phyloP scores from a whole-genome alignment of 768 basidiomycete species.

The Auricularia sp. region DNA sequence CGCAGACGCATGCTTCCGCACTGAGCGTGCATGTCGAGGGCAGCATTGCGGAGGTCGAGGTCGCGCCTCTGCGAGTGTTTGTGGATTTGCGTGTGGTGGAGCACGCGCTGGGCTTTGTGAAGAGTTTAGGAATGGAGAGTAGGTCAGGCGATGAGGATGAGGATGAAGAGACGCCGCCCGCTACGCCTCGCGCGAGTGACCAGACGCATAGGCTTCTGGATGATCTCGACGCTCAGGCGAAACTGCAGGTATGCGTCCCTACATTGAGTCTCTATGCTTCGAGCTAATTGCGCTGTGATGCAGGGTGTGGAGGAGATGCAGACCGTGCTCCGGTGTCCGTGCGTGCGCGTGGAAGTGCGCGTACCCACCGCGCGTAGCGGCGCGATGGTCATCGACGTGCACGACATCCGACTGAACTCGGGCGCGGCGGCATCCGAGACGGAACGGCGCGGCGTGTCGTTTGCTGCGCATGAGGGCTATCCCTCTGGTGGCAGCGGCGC shows the following conservation, averaged over 20 bases:
- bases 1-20: not conserved
- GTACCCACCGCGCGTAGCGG: slow-evolving; percentile 56
- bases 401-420: slow-evolving; percentile 32
- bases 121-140: slow-evolving; percentile 26
- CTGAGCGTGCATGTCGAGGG: slow-evolving; percentile 26
- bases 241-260: not conserved
- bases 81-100: slow-evolving; percentile 45
- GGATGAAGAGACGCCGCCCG: slow-evolving; percentile 30
- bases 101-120: slow-evolving; percentile 36
- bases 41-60: slow-evolving; percentile 23
- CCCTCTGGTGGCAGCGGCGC: not conserved
- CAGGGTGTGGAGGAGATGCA: not conserved
- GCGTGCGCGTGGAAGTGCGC: slow-evolving; percentile 60
- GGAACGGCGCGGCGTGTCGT: not conserved
- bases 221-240: slow-evolving; percentile 44
- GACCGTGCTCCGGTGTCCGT: slow-evolving; percentile 35
- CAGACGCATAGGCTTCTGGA: slow-evolving; percentile 37
- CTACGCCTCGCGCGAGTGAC: slow-evolving; percentile 22
- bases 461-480: not conserved
- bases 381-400: slow-evolving; percentile 53
- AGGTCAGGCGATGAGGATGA: slow-evolving; percentile 17
- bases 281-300: too few relatives aligned
- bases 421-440: slow-evolving; percentile 11
- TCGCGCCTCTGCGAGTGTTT: slow-evolving; percentile 62
- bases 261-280: too few relatives aligned